Base-by-base conservation (phyloP, 2,329 filamentous ascomycete genomes). In the Fusarium bulbicola region DNA sequence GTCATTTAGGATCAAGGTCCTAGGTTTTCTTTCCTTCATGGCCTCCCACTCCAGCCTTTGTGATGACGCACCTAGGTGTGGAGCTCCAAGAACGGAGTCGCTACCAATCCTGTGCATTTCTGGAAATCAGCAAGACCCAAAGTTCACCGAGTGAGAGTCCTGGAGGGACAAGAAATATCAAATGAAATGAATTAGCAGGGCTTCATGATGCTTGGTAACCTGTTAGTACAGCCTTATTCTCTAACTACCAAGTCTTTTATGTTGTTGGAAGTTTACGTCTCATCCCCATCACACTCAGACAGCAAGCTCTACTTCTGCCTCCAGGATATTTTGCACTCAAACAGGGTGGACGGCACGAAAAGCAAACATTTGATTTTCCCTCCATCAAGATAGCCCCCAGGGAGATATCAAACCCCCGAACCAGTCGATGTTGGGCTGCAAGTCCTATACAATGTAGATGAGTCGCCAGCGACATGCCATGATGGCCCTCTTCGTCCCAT, bases 11-110 rank as follows among this genome's bases (percentile, higher is more conserved):
- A 30, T 14, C 14, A 47, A 47, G 14, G 9, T 47, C 20, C 26
- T 30, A 21, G 28, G 26, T 47, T 47, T 47, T 47, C 43, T 15
- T 28, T 28, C 24, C 45, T 28, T 21, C 45, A 26, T 47, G 26
- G 43, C 64, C 66, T 73, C 49, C 49, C 45, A 62, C 40, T 36
- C 30, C 73, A 77, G 69, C 69, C 75, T 76, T 76, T 76, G 73
- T 74, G 56, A 62, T 66, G 66, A 72, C 47, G 56, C 24, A 42
- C 40, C 54, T 36, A 16, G 8, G 10, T 30, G 43, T 67, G 71
- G 67, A 56, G 20, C 56, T 36, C n/a, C n/a, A 13, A 13, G 32
- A 43, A 42, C 39, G 45, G 47, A 24, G 43, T 30, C 7, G 26
- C 15, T 73, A 42, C 32, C 26, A 46, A 58, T 63, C 32, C 30